These are phyloP conservation scores for Parmelia sp. DNA, from an alignment of 495 filamentous ascomycete genomes.

Conservation along the genomic window DNA sequence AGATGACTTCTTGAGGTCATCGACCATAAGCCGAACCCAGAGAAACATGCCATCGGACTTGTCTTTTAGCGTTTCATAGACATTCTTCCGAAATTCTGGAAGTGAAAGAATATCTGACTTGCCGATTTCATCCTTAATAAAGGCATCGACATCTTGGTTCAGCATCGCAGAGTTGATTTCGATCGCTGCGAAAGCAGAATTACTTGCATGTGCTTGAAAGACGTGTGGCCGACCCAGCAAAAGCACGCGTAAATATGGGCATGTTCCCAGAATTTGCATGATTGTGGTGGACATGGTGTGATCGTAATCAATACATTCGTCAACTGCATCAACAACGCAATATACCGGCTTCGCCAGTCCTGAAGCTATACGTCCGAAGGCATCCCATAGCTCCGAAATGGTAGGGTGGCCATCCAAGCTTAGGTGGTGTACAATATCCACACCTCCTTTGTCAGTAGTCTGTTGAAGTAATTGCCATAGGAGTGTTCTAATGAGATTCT, in stretches of 20 bases:
- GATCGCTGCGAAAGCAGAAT: neutral
- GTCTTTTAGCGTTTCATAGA: neutral
- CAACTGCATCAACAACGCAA: neutral
- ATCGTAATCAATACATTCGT: neutral
- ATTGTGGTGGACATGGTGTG: neutral
- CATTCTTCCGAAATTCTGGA: neutral
- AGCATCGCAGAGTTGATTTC: neutral
- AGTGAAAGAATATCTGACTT: neutral
- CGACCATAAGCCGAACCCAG: neutral
- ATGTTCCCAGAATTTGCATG: neutral
- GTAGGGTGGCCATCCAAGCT: neutral
- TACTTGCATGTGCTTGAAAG: neutral
- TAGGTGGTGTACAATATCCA: neutral
- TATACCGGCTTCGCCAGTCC: neutral
- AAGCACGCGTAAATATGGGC: neutral
- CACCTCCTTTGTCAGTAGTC: neutral
- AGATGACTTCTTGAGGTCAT: slow-evolving; percentile 1
- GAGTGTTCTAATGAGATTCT: neutral
- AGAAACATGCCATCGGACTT: slow-evolving; percentile 1
- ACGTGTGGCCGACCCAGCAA: neutral
- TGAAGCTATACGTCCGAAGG: neutral
- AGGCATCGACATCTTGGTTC: neutral
- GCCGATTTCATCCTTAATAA: neutral
- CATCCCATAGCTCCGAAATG: neutral
- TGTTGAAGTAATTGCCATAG: neutral